Evolutionary conservation across 257 asterid genomes (phyloP).

Genomic region (Plantago elongata): DNA sequence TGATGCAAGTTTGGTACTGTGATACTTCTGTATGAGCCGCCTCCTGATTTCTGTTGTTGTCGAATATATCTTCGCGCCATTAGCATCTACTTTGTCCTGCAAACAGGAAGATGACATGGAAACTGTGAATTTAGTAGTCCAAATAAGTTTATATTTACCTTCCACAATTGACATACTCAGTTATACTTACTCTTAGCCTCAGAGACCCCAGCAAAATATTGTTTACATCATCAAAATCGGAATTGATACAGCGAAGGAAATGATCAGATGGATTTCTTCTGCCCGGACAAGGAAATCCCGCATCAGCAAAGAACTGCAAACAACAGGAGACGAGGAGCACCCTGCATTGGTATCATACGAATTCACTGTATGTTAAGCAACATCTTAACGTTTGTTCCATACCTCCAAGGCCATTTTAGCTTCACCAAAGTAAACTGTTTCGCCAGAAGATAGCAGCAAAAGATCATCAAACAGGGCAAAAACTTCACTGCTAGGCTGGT

Average conservation of each 20-base stretch:
- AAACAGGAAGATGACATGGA: too few species aligned
- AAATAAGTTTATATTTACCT: background rate
- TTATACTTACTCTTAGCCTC: conserved; percentile 35
- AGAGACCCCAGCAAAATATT: conserved; percentile 45
- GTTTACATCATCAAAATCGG: conserved; percentile 71
- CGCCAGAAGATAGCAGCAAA: conserved; percentile 60
- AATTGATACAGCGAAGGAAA: conserved; percentile 74
- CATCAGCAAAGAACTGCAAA: conserved; percentile 80
- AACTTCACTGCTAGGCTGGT: conserved; percentile 96
- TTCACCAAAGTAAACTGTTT: conserved; percentile 70
- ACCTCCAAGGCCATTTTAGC: conserved; percentile 64
- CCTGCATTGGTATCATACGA: background rate
- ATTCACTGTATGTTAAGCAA: background rate
- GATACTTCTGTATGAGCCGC: conserved; percentile 61
- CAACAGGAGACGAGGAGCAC: background rate
- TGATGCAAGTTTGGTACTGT: conserved; percentile 37
- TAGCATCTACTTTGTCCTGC: conserved; percentile 35
- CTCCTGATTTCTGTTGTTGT: conserved; percentile 62
- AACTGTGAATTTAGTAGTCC: background rate
- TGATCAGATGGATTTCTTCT: conserved; percentile 89
- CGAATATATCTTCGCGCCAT: conserved; percentile 23
- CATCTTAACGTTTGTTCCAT: background rate
- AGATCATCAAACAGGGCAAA: conserved; percentile 81
- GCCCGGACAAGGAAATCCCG: conserved; percentile 82
- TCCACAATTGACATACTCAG: background rate